These are phyloP conservation scores for Meyerozyma elateridarum DNA, from an alignment of 1,139 yeast species.

Conservation along the genomic window DNA sequence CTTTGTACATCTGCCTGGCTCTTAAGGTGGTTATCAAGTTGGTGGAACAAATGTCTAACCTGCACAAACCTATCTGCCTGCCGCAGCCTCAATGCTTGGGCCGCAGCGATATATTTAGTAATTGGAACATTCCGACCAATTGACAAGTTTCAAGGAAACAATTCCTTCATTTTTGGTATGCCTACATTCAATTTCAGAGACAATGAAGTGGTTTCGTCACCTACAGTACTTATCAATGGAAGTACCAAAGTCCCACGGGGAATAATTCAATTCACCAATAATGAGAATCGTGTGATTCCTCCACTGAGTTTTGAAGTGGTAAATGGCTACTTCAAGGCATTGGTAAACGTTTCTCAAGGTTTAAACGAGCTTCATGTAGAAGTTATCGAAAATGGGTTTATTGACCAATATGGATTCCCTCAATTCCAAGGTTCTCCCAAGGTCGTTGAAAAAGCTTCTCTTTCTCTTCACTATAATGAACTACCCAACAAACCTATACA, in stretches of 20 bases:
- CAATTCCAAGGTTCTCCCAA: conserved; percentile 17
- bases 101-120: no score
- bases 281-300: conserved; percentile 53
- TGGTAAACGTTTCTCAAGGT: conserved; percentile 68
- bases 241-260: conserved; percentile 19
- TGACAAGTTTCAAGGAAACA: no score
- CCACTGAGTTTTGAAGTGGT: conserved; percentile 69
- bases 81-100: no score
- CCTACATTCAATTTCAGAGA: conserved; percentile 31
- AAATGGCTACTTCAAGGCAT: conserved; percentile 66
- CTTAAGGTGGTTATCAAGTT: not conserved
- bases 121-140: no score
- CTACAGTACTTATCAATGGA: conserved; percentile 38
- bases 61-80: not conserved
- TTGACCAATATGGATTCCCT: conserved; percentile 28
- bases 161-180: conserved; percentile 7
- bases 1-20: not conserved
- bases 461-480: conserved; percentile 51
- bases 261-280: conserved; percentile 30
- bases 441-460: conserved; percentile 22
- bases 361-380: conserved; percentile 40
- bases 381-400: conserved; percentile 21
- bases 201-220: conserved; percentile 39
- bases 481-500: conserved; percentile 74
- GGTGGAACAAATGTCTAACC: conserved; percentile 6